Evolutionary conservation across 2,329 filamentous ascomycete genomes (phyloP).

Genomic region (Hypoxylon sp.): DNA sequence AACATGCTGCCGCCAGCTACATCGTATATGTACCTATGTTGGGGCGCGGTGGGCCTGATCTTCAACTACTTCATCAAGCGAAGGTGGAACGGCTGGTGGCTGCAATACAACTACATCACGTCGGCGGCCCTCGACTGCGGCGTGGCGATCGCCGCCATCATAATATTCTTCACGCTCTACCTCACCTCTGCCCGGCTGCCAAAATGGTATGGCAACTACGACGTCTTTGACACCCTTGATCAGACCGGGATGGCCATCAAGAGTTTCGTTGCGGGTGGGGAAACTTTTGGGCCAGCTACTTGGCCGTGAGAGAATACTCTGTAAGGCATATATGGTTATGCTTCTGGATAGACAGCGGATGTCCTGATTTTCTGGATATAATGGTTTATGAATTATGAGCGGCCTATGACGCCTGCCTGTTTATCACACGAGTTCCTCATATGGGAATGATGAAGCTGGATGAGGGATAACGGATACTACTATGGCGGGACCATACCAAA

Average conservation of each 20-base stretch:
- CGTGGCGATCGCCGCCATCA: constrained; percentile 69
- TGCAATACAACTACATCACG: constrained; percentile 79
- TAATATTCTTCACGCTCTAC: constrained; percentile 75
- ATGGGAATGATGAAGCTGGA: not conserved
- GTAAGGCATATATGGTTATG: not conserved
- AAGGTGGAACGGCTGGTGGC: constrained; percentile 75
- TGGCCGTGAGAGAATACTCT: constrained; percentile 51
- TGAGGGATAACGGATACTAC: not conserved
- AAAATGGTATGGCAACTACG: constrained; percentile 69
- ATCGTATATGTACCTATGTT: constrained; percentile 74
- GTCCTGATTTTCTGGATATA: not conserved
- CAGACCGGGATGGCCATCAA: constrained; percentile 54
- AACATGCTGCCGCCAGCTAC: constrained; percentile 73
- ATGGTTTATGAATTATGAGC: no score
- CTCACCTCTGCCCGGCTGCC: constrained; percentile 64
- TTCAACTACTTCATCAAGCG: constrained; percentile 75
- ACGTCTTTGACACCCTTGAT: constrained; percentile 57
- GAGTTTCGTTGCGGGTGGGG: constrained; percentile 50
- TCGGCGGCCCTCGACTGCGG: constrained; percentile 76
- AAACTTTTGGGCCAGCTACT: constrained; percentile 60
- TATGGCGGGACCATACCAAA: not conserved
- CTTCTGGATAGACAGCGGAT: not conserved
- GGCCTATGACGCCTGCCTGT: not conserved
- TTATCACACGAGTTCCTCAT: not conserved
- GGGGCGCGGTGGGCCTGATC: constrained; percentile 70